phyloP scores from a whole-genome alignment of 345 rosid genomes.

The Draba incana region DNA sequence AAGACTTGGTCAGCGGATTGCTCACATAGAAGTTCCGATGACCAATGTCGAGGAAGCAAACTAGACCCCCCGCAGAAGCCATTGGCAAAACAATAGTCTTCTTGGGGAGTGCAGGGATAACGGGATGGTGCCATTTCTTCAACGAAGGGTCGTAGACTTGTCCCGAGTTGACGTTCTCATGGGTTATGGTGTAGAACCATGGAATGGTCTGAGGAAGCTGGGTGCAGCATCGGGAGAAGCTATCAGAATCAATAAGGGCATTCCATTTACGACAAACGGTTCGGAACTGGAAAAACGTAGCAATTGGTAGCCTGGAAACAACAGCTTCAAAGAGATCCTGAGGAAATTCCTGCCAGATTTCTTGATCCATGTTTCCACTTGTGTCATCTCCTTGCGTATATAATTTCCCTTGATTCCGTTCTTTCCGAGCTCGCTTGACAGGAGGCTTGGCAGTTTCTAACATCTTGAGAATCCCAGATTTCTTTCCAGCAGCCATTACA shows the following conservation, averaged over 20 bases:
- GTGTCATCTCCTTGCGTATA: slow-evolving; percentile 38
- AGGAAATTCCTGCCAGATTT: slow-evolving; percentile 93
- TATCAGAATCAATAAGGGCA: slow-evolving; percentile 66
- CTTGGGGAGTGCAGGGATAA: slow-evolving; percentile 64
- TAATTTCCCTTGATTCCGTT: slow-evolving; percentile 62
- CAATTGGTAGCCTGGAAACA: slow-evolving; percentile 86
- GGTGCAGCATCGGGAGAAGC: slow-evolving; percentile 74
- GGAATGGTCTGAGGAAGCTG: slow-evolving; percentile 61
- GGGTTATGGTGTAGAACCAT: slow-evolving; percentile 93
- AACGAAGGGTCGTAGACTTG: slow-evolving; percentile 82
- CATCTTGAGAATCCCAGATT: slow-evolving; percentile 60
- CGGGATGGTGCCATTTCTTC: slow-evolving; percentile 88
- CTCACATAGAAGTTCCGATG: slow-evolving; percentile 85
- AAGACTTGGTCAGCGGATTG: slow-evolving; percentile 86
- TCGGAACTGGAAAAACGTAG: slow-evolving; percentile 86
- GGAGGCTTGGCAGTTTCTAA: slow-evolving; percentile 78
- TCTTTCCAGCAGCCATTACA: slow-evolving; percentile 77
- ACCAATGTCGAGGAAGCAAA: slow-evolving; percentile 93
- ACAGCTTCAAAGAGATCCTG: slow-evolving; percentile 93
- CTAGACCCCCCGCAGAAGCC: slow-evolving; percentile 95
- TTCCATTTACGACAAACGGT: slow-evolving; percentile 88
- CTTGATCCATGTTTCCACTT: slow-evolving; percentile 68
- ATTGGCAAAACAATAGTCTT: slow-evolving; percentile 81
- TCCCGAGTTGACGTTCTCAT: slow-evolving; percentile 83
- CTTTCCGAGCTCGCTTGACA: slow-evolving; percentile 71